Conservation (phyloP, 2,329 filamentous ascomycete genomes). For the Trichoderma brevicompactum region DNA sequence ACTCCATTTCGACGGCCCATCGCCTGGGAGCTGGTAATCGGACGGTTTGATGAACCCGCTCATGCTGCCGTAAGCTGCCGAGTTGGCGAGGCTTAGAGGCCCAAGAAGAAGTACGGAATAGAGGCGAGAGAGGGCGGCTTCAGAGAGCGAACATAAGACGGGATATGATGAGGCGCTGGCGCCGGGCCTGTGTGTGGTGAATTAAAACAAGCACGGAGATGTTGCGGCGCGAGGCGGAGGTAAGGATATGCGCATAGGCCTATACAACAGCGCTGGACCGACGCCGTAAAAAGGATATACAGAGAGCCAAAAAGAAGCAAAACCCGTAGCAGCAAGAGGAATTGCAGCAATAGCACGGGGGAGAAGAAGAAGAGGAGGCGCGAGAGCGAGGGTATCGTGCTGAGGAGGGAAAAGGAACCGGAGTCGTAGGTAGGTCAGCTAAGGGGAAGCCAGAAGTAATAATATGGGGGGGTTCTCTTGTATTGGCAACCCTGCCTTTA, state of each 20-base stretch:
- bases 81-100: constrained; percentile 3
- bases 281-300: neutral
- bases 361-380: neutral
- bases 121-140: constrained; percentile 5
- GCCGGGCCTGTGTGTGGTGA: neutral
- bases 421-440: neutral
- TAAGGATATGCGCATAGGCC: neutral
- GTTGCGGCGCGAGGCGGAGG: neutral
- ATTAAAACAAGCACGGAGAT: neutral
- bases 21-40: constrained; percentile 34
- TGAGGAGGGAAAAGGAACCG: neutral
- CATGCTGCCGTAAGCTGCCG: constrained; percentile 24
- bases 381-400: neutral
- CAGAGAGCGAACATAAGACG: constrained; percentile 9
- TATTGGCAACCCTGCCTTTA: neutral
- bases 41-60: constrained; percentile 3
- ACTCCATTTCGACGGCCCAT: constrained; percentile 34
- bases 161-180: neutral
- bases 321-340: neutral
- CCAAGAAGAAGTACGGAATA: neutral
- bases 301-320: neutral
- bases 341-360: neutral
- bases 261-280: neutral
- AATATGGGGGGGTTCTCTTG: neutral
- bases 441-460: neutral